Evolutionary conservation across 805 yeast species (phyloP).

Genomic region (Spathaspora gorwiae): DNA sequence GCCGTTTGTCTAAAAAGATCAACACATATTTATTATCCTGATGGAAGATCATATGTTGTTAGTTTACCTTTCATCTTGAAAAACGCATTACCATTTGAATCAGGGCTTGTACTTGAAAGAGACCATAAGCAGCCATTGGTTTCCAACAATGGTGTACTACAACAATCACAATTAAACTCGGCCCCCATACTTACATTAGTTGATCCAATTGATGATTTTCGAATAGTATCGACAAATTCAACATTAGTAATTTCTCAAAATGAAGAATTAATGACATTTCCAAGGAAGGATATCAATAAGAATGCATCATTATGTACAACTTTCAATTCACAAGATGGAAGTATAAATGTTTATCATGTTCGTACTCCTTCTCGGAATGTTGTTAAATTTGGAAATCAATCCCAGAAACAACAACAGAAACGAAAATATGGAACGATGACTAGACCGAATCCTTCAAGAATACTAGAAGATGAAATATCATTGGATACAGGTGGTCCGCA

Average conservation of each 20-base stretch:
- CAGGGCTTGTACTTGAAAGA: slow-evolving; percentile 64
- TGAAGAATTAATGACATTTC: slow-evolving; percentile 57
- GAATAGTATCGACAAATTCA: slow-evolving; percentile 66
- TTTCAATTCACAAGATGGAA: slow-evolving; percentile 41
- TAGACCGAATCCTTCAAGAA: slow-evolving; percentile 4
- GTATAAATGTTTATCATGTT: slow-evolving; percentile 52
- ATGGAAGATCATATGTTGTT: slow-evolving; percentile 56
- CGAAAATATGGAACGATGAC: neutral
- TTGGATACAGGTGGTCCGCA: slow-evolving; percentile 5
- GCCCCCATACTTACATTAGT: slow-evolving; percentile 58
- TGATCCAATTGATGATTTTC: slow-evolving; percentile 73
- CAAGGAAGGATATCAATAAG: slow-evolving; percentile 28
- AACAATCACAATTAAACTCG: slow-evolving; percentile 16
- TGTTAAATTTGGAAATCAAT: slow-evolving; percentile 1
- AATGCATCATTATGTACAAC: slow-evolving; percentile 50
- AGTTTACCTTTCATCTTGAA: slow-evolving; percentile 67
- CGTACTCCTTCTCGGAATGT: slow-evolving; percentile 28
- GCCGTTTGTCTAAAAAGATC: slow-evolving; percentile 59
- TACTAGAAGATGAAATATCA: slow-evolving; percentile 36
- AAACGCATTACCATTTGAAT: slow-evolving; percentile 58
- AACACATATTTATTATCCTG: slow-evolving; percentile 56
- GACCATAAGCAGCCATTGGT: slow-evolving; percentile 17
- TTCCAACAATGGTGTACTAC: slow-evolving; percentile 2
- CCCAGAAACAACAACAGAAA: neutral
- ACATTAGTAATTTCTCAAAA: slow-evolving; percentile 56